These are phyloP conservation scores for Corniculantispora saksenae DNA, from an alignment of 2,329 filamentous ascomycete species.

Conservation along the genomic window DNA sequence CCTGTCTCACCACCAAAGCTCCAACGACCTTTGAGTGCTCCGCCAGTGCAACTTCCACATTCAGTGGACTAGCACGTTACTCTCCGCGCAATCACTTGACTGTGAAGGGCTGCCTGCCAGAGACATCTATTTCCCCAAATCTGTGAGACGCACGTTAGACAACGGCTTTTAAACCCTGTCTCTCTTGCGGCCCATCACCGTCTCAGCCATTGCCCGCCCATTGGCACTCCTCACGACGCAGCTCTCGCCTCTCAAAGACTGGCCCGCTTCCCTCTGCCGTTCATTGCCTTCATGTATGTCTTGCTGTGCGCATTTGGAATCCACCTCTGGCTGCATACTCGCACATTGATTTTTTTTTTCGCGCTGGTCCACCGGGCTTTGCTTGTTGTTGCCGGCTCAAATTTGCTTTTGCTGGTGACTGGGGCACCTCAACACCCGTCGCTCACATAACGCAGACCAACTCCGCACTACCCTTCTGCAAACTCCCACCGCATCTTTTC, in stretches of 20 bases:
- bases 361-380: slow-evolving; percentile 16
- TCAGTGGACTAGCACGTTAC: slow-evolving; percentile 12
- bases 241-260: not conserved
- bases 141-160: slow-evolving; percentile 18
- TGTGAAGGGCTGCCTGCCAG: not conserved
- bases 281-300: slow-evolving; percentile 19
- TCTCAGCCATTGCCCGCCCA: slow-evolving; percentile 17
- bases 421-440: slow-evolving; percentile 16
- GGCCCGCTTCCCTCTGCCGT: slow-evolving; percentile 15
- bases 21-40: slow-evolving; percentile 6
- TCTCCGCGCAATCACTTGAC: slow-evolving; percentile 11
- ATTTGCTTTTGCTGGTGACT: slow-evolving; percentile 17
- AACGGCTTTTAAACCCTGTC: slow-evolving; percentile 14
- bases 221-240: slow-evolving; percentile 7
- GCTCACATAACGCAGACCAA: slow-evolving; percentile 15
- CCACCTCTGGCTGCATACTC: slow-evolving; percentile 18
- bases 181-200: slow-evolving; percentile 13
- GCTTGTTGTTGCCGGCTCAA: slow-evolving; percentile 13
- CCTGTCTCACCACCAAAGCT: slow-evolving; percentile 13
- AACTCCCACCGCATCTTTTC: slow-evolving; percentile 6
- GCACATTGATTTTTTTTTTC: slow-evolving; percentile 13
- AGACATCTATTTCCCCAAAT: slow-evolving; percentile 18
- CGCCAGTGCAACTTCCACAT: not conserved
- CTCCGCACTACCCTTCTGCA: slow-evolving; percentile 13
- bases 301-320: slow-evolving; percentile 18